A percentile compares a stretch with the other conserved stretches of the same genome.
Evolutionary conservation across 2,329 filamentous ascomycete genomes (phyloP).

Genomic region (Grosmannia penicillata): DNA sequence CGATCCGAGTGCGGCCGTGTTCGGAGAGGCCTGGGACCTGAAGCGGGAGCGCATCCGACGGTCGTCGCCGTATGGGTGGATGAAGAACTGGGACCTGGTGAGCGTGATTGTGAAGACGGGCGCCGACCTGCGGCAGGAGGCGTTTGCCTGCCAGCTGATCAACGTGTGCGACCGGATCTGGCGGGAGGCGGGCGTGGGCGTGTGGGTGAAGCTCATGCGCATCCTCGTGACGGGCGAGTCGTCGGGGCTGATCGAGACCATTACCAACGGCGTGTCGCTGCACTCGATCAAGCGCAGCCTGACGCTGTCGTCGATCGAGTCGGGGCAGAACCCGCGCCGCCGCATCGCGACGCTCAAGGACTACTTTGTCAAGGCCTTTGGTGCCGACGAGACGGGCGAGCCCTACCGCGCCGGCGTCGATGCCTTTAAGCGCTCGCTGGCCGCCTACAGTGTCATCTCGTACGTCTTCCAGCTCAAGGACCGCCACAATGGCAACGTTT

Average conservation of each 20-base stretch:
- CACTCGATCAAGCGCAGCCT: conserved; percentile 73
- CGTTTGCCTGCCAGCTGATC: conserved; percentile 76
- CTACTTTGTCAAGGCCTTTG: conserved; percentile 71
- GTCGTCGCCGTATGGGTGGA: conserved; percentile 73
- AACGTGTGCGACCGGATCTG: conserved; percentile 70
- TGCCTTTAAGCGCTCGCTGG: conserved; percentile 68
- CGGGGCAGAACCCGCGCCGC: conserved; percentile 56
- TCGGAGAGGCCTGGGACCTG: conserved; percentile 72
- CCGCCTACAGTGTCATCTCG: conserved; percentile 73
- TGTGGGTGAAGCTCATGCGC: conserved; percentile 84
- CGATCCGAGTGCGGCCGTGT: conserved; percentile 72
- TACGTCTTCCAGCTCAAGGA: conserved; percentile 78
- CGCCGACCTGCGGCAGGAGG: conserved; percentile 68
- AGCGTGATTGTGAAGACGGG: conserved; percentile 83
- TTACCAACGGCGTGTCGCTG: conserved; percentile 76
- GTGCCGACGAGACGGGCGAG: conserved; percentile 49
- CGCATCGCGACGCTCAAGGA: conserved; percentile 69
- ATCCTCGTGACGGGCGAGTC: conserved; percentile 77
- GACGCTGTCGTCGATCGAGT: conserved; percentile 59
- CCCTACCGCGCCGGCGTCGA: conserved; percentile 58
- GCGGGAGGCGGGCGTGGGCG: conserved; percentile 56
- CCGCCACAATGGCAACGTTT: conserved; percentile 72
- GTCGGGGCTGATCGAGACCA: conserved; percentile 73
- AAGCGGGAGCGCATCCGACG: conserved; percentile 76
- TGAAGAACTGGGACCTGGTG: conserved; percentile 80